Evolutionary conservation across 805 yeast genomes (phyloP), one percentile per base, ranked within the genome.

Genomic region (Wickerhamomyces bisporus): DNA sequence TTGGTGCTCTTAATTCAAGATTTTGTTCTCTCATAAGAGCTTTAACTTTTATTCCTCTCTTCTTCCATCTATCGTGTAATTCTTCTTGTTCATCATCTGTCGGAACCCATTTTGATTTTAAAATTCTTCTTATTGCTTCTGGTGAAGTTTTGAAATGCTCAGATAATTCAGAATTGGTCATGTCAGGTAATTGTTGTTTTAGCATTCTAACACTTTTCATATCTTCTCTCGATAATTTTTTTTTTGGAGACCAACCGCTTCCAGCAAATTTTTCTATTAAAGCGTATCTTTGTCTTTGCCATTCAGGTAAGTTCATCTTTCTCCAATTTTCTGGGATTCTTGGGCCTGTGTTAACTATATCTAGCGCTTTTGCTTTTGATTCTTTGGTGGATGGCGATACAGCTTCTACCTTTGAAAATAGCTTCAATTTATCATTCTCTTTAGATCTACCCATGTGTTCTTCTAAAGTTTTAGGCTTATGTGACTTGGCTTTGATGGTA

Each of bases 71-170:
- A 14, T 61, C 60, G 24, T 65, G 58, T 2, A 70, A 34, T 14
- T 71, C 54, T 5, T 58, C 68, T 28, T 65, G 71, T 42, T 80
- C 85, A n/a, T 68, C 70, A 1, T 64, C 70, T 5, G 59, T 66
- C 0, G 96, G 95, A 14, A 57, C 61, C 94, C 95, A 89, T 27
- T 71, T 76, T 5, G 91, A 79, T 54, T 77, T 79, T 46, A 89
- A 56, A 15, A 89, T 86, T 45, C 95, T 72, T 41, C 95, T 66
- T 3, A 88, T 73, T 0, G 89, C 85, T 48, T 88, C 94, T 1
- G 94, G 91, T 1, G 93, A 82, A 5, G 86, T 70, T 34, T 72
- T 65, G 60, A 82, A 88, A 52, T 71, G 72, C 24, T 71, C 65
- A 0, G 87, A 81, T 6, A 89, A 56, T 30, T 77, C 81, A 3